These are phyloP conservation scores for Kluyveromyces lactis DNA, from an alignment of 805 yeast genomes.

Conservation along the genomic window DNA sequence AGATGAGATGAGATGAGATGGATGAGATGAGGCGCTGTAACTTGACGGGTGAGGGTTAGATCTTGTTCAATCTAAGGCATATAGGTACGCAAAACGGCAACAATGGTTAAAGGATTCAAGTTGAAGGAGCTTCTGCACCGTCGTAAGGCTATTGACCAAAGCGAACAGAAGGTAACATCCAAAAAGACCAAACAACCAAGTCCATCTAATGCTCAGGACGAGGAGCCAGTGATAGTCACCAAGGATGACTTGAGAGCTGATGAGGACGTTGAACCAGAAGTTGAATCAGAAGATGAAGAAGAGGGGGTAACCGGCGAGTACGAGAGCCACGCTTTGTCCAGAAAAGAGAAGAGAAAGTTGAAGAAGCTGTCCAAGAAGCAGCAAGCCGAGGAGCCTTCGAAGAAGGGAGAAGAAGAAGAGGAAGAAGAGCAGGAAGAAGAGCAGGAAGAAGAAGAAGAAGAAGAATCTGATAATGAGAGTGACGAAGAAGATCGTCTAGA, in stretches of 20 bases:
- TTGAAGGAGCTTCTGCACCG: conserved; percentile 23
- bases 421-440: conserved; percentile 26
- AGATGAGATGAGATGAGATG: conserved; percentile 22
- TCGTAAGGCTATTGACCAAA: conserved; percentile 20
- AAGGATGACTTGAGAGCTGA: conserved; percentile 22
- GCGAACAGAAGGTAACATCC: conserved; percentile 16
- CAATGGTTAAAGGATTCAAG: conserved; percentile 29
- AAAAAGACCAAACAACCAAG: conserved; percentile 17
- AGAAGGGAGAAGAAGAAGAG: conserved; percentile 20
- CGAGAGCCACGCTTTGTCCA: conserved; percentile 45
- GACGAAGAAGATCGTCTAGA: conserved; percentile 40
- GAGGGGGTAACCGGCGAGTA: conserved; percentile 28
- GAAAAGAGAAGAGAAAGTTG: conserved; percentile 54
- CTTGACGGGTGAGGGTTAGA: too few species aligned
- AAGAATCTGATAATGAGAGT: conserved; percentile 36
- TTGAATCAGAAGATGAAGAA: conserved; percentile 12
- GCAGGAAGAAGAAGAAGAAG: conserved; percentile 21
- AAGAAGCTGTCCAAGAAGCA: conserved; percentile 37
- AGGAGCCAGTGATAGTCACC: conserved; percentile 28
- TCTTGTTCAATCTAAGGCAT: background rate
- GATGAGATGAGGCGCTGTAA: conserved; percentile 3
- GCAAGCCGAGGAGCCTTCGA: conserved; percentile 16
- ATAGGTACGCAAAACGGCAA: background rate
- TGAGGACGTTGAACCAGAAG: conserved; percentile 9
- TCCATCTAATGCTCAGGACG: conserved; percentile 13